These are phyloP conservation scores for Zygotorulaspora sp. DNA, from an alignment of 805 yeast species.

Conservation along the genomic window DNA sequence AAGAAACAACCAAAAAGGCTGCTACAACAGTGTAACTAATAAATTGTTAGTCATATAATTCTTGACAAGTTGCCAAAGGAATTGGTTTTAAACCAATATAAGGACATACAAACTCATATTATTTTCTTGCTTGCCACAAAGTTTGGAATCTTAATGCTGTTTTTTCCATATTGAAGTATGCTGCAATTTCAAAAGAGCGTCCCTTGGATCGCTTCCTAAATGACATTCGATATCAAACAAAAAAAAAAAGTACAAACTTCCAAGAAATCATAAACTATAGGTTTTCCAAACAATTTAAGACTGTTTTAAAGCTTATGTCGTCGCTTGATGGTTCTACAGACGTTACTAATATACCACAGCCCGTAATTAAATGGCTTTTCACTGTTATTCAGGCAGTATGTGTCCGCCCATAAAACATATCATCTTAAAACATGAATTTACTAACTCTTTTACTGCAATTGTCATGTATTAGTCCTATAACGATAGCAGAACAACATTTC, in stretches of 20 bases:
- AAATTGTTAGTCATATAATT: constrained; percentile 8
- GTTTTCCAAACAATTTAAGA: too few species aligned
- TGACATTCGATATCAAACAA: not conserved
- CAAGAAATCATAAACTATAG: too few species aligned
- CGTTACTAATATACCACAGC: constrained; percentile 8
- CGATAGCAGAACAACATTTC: constrained; percentile 54
- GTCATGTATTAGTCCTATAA: constrained; percentile 45
- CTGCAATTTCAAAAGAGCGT: constrained; percentile 6
- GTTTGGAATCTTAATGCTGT: constrained; percentile 1
- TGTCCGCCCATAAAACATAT: not conserved
- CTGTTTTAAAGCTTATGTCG: constrained; percentile 1
- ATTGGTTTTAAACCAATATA: too few species aligned
- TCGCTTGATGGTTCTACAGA: not conserved
- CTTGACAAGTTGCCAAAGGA: too few species aligned
- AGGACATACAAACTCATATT: constrained; percentile 21
- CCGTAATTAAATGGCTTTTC: constrained; percentile 53
- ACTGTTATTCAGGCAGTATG: constrained; percentile 49
- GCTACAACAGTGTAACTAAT: constrained; percentile 65
- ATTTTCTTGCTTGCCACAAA: too few species aligned
- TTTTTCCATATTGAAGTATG: constrained; percentile 1
- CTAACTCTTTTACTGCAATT: not conserved
- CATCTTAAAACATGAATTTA: not conserved
- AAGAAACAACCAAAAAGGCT: constrained; percentile 55
- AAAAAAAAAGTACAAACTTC: not conserved
- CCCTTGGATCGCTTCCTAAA: constrained; percentile 1